Conservation (phyloP, 2,329 filamentous ascomycete species). For the Trichoderma hamatum region DNA sequence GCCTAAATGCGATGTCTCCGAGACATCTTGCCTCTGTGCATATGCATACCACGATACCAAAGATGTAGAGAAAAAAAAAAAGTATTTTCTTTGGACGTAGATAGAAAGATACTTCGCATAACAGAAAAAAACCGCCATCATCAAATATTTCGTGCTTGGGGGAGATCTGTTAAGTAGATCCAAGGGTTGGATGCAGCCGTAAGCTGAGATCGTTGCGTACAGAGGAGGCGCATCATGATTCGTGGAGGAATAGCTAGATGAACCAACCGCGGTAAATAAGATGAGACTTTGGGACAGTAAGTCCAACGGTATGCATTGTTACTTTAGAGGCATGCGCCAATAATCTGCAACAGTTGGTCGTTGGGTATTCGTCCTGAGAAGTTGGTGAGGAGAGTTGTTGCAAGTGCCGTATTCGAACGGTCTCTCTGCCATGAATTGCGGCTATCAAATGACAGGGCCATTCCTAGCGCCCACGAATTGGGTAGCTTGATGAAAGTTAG, state of each 20-base stretch:
- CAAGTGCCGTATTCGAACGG: slow-evolving; percentile 35
- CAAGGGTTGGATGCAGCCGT: not conserved
- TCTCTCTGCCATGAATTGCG: slow-evolving; percentile 30
- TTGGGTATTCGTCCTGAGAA: slow-evolving; percentile 34
- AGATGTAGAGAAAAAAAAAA: not conserved
- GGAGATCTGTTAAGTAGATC: not conserved
- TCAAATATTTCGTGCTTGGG: not conserved
- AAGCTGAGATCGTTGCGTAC: not conserved
- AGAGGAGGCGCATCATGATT: not conserved
- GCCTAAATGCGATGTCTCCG: not conserved
- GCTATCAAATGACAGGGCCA: slow-evolving; percentile 31
- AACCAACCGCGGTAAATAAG: not conserved
- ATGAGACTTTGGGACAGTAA: not conserved
- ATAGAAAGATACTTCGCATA: not conserved
- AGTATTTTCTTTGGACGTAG: not conserved
- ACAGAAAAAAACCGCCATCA: too few relatives aligned
- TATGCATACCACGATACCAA: not conserved
- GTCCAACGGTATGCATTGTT: not conserved
- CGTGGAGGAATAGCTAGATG: not conserved
- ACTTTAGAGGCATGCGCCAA: slow-evolving; percentile 34
- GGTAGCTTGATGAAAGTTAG: slow-evolving; percentile 30
- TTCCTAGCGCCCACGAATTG: slow-evolving; percentile 35
- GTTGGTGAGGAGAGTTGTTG: slow-evolving; percentile 34
- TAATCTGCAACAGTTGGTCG: slow-evolving; percentile 33
- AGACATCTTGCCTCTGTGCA: not conserved